A percentile compares a stretch with the other conserved stretches of the same genome.
Evolutionary conservation across 192 early-diverging fungal species (phyloP).

Genomic region (Coemansia sp.): DNA sequence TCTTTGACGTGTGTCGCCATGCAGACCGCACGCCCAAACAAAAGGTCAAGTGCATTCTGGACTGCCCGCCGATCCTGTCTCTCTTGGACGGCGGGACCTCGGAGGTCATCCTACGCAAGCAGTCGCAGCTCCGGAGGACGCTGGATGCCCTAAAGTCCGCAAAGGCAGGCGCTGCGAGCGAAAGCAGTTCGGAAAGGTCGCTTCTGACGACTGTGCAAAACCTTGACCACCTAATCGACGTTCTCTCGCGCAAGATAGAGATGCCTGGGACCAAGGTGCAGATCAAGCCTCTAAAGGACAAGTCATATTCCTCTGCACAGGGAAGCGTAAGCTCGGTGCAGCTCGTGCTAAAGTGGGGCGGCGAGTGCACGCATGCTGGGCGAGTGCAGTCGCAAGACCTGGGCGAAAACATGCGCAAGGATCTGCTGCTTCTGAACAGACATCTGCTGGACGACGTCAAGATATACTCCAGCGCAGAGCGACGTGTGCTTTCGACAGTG

Average conservation of each 20-base stretch:
- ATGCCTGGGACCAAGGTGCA: constrained; percentile 93
- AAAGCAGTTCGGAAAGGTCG: constrained; percentile 22
- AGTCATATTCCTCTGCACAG: constrained; percentile 25
- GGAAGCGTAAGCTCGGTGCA: constrained; percentile 69
- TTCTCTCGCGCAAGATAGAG: constrained; percentile 76
- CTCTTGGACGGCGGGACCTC: constrained; percentile 67
- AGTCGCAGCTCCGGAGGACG: constrained; percentile 53
- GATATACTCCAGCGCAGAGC: constrained; percentile 83
- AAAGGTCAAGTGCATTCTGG: constrained; percentile 89
- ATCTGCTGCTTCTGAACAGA: constrained; percentile 84
- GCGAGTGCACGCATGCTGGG: constrained; percentile 94
- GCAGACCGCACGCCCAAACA: constrained; percentile 97
- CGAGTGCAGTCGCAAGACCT: constrained; percentile 86
- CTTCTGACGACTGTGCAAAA: constrained; percentile 62
- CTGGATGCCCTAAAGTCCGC: constrained; percentile 62
- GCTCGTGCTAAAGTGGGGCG: constrained; percentile 97
- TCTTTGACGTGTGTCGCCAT: constrained; percentile 90
- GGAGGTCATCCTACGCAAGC: constrained; percentile 81
- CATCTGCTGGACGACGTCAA: constrained; percentile 84
- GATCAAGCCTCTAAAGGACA: constrained; percentile 75
- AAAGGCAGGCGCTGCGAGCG: constrained; percentile 48
- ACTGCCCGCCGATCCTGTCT: constrained; percentile 65
- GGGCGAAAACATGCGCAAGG: constrained; percentile 89
- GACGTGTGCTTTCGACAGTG: constrained; percentile 83
- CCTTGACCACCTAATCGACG: constrained; percentile 67